Evolutionary conservation across 306 rosid genomes (phyloP).

Genomic region (Glycyrrhiza uralensis): DNA sequence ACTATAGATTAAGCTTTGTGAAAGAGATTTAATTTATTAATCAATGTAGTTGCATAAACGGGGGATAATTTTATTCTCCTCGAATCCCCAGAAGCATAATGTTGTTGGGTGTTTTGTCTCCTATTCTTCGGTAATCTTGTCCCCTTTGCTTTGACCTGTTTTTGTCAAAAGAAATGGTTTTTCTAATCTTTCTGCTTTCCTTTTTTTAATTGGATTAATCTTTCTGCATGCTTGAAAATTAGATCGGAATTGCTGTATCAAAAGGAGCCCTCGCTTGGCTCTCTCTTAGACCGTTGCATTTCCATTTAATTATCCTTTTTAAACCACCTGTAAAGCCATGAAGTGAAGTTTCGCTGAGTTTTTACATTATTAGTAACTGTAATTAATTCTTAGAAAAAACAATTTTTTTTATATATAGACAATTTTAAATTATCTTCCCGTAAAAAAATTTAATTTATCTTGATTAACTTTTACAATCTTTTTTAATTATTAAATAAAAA

Average conservation of each 20-base stretch:
- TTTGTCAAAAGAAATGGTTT: not conserved
- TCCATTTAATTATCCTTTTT: not conserved
- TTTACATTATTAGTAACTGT: no score
- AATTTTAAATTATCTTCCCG: no score
- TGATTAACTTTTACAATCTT: no score
- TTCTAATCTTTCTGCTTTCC: not conserved
- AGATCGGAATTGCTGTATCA: not conserved
- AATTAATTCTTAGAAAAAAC: no score
- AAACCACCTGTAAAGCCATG: not conserved
- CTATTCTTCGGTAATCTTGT: not conserved
- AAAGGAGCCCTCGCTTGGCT: not conserved
- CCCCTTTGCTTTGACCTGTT: not conserved
- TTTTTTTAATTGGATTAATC: not conserved
- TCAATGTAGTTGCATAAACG: not conserved
- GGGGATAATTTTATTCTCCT: conserved; percentile 18
- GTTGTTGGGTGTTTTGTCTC: conserved; percentile 24
- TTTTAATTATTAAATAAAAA: no score
- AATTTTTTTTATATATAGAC: no score
- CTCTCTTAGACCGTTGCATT: no score
- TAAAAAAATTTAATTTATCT: no score
- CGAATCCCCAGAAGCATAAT: conserved; percentile 28
- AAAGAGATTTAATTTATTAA: not conserved
- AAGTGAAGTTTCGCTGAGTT: not conserved
- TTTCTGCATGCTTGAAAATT: not conserved
- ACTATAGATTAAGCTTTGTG: not conserved